These are phyloP conservation scores for Dendrobium officinale DNA, from an alignment of 106 monocot species.

Conservation along the genomic window DNA sequence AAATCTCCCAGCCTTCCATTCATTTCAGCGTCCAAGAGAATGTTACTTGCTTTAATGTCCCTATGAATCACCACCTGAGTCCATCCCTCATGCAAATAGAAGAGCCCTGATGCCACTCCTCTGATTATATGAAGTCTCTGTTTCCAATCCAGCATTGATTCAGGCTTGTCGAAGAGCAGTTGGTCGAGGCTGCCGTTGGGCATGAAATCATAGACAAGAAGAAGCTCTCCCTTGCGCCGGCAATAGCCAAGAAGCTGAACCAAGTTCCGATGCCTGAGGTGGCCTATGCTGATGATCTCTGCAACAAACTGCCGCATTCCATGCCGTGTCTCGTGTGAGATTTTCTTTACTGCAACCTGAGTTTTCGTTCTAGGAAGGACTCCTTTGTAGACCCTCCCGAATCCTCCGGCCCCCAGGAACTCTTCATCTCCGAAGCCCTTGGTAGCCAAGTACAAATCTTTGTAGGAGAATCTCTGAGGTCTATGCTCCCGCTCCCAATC, in stretches of 20 bases:
- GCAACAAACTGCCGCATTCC: conserved; percentile 85
- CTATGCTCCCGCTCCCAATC: conserved; percentile 41
- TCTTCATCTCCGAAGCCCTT: conserved; percentile 40
- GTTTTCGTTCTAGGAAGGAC: conserved; percentile 58
- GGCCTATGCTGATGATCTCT: conserved; percentile 88
- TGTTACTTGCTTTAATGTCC: conserved; percentile 27
- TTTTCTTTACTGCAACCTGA: conserved; percentile 22
- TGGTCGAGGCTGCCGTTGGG: conserved; percentile 87
- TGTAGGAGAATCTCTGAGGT: conserved; percentile 77
- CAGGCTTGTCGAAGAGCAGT: conserved; percentile 47
- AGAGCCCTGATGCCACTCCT: conserved; percentile 86
- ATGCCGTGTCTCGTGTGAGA: conserved; percentile 63
- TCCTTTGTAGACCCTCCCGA: conserved; percentile 96
- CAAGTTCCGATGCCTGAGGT: conserved; percentile 87
- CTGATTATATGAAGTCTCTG: conserved; percentile 59
- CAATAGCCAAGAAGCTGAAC: conserved; percentile 85
- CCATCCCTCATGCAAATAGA: conserved; percentile 91
- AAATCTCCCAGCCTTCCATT: conserved; percentile 31
- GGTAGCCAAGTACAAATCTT: conserved; percentile 63
- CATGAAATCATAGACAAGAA: conserved; percentile 96
- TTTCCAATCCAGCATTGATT: conserved; percentile 43
- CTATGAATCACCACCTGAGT: conserved; percentile 92
- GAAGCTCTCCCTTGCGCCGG: conserved; percentile 85
- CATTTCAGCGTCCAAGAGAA: conserved; percentile 16
- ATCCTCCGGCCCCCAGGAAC: conserved; percentile 82